phyloP scores from a whole-genome alignment of 805 yeast species.

The Metschnikowia gruessii region DNA sequence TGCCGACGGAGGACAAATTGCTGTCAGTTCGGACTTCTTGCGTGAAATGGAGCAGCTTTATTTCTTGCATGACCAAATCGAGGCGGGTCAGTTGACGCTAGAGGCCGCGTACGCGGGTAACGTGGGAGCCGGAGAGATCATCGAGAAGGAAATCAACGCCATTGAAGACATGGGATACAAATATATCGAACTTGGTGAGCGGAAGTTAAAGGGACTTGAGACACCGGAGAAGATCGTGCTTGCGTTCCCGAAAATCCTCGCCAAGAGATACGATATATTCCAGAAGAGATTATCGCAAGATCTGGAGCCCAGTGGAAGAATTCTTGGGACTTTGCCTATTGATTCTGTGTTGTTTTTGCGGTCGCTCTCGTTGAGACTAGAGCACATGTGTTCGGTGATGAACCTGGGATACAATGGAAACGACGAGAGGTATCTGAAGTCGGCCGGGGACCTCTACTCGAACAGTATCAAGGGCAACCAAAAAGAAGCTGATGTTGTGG shows the following conservation, averaged over 20 bases:
- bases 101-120: slow-evolving; percentile 46
- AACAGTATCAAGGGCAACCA: slow-evolving; percentile 22
- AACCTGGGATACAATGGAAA: slow-evolving; percentile 39
- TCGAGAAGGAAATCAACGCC: slow-evolving; percentile 63
- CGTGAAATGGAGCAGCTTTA: slow-evolving; percentile 63
- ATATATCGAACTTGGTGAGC: slow-evolving; percentile 73
- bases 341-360: slow-evolving; percentile 53
- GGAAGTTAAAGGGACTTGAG: slow-evolving; percentile 90
- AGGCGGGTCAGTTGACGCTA: slow-evolving; percentile 24
- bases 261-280: slow-evolving; percentile 52
- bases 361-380: slow-evolving; percentile 53
- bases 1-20: slow-evolving; percentile 98
- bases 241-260: slow-evolving; percentile 65
- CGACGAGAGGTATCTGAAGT: slow-evolving; percentile 27
- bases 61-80: slow-evolving; percentile 44
- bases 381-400: slow-evolving; percentile 51
- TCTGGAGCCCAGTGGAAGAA: slow-evolving; percentile 23
- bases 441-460: slow-evolving; percentile 26
- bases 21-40: slow-evolving; percentile 78
- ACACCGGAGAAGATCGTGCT: slow-evolving; percentile 84
- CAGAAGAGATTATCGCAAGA: slow-evolving; percentile 26
- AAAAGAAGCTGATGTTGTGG: slow-evolving; percentile 44
- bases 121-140: slow-evolving; percentile 47
- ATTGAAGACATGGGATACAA: slow-evolving; percentile 69
- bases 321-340: slow-evolving; percentile 40